Evolutionary conservation across 1,139 yeast genomes (phyloP).

Genomic region (Saccharomyces hybrid): DNA sequence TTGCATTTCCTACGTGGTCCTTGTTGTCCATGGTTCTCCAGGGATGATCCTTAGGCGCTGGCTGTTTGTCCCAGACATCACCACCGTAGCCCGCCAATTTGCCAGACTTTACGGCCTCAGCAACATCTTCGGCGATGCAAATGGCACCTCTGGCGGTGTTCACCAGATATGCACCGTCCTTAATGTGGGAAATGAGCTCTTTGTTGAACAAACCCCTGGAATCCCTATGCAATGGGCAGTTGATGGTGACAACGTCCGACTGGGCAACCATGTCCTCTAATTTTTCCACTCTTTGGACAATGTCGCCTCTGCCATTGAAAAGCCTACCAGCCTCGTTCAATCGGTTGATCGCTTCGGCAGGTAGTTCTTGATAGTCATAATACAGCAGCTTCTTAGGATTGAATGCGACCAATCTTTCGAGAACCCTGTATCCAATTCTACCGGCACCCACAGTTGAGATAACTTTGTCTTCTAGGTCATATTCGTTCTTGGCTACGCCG

Average conservation of each 20-base stretch:
- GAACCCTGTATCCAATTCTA: constrained; percentile 70
- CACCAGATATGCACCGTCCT: constrained; percentile 68
- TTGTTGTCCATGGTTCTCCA: constrained; percentile 66
- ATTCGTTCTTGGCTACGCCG: constrained; percentile 69
- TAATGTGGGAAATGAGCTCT: constrained; percentile 61
- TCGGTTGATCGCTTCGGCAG: constrained; percentile 49
- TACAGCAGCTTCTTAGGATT: constrained; percentile 67
- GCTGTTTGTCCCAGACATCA: constrained; percentile 79
- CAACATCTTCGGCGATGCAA: constrained; percentile 64
- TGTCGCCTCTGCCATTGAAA: constrained; percentile 3
- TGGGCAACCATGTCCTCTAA: constrained; percentile 62
- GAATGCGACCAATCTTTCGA: constrained; percentile 67
- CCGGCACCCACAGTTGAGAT: constrained; percentile 80
- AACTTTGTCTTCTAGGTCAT: constrained; percentile 68
- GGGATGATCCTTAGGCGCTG: constrained; percentile 69
- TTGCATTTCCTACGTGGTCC: constrained; percentile 71
- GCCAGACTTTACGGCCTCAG: constrained; percentile 63
- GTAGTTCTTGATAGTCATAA: constrained; percentile 68
- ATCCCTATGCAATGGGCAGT: constrained; percentile 69
- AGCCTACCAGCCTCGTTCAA: constrained; percentile 30
- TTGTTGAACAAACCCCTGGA: constrained; percentile 63
- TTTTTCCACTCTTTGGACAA: constrained; percentile 52
- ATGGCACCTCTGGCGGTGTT: constrained; percentile 86
- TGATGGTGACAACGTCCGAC: constrained; percentile 71
- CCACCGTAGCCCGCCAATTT: constrained; percentile 76